Evolutionary conservation across 805 yeast genomes (phyloP), one percentile per base, ranked within the genome.

Genomic region (Sugiyamaella boreocaroliniensis): DNA sequence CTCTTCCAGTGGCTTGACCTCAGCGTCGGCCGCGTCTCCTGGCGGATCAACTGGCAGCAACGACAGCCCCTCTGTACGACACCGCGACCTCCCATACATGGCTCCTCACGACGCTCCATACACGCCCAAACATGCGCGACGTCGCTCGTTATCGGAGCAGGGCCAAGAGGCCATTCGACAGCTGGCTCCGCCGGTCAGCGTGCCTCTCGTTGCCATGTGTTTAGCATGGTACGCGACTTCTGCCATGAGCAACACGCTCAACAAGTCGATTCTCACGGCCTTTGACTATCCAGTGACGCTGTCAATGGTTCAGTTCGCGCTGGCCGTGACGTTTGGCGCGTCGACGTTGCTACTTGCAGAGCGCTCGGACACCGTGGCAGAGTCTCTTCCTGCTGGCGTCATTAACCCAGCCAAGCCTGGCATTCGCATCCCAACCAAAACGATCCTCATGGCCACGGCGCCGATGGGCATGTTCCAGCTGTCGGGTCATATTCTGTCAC

Each of bases 391-490:
- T 47, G 64, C 61, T 45, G 75, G 61, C 49, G 64, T 64, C 56
- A 65, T 66, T 47, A 60, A 57, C 47, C 55, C 52, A 26, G 61
- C 62, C 5, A 58, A 62, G 48, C 48, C 55, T 29, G 66, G 67
- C 42, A 49, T 56, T 42, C 50, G 55, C 29, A 59, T 58, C 14
- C 68, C 68, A 2, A 61, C 66, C 18, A 46, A 48, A 41, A 58
- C 56, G 11, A 65, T 69, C 48, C 55, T 69, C 32, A 47, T 50
- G 29, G 55, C 67, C 51, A 88, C 96, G 0, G 78, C 88, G 19
- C 98, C 98, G 16, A 89, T 92, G 96, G 98, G 97, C 7, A 73
- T 83, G 55, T 93, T 92, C 71, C 98, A 92, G 72, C 86, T 92
- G 59, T 73, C 84, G 18, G 99, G 98, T 18, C 98, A 92, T 68